Percentiles rank a stretch among this genome's conserved stretches.
Evolutionary conservation across 1,284 basidiomycete genomes (phyloP).

Genomic region (Anthracocystis panici-leucophaei): DNA sequence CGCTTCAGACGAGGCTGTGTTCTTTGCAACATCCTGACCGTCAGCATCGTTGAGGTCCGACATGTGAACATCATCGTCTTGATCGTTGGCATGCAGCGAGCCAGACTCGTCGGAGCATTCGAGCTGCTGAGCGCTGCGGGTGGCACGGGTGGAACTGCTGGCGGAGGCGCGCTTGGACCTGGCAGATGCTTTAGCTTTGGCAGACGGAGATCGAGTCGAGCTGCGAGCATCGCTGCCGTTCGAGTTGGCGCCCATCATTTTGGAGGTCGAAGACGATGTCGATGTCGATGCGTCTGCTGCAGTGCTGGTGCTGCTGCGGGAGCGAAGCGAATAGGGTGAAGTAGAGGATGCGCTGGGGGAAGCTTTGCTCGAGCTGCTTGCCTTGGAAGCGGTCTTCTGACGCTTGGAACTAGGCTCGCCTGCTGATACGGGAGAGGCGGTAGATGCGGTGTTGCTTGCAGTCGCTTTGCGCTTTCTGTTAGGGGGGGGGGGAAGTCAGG

Average conservation of each 20-base stretch:
- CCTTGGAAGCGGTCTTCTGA: slow-evolving; percentile 23
- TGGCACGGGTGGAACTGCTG: slow-evolving; percentile 18
- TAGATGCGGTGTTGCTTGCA: slow-evolving; percentile 8
- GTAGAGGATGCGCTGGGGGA: slow-evolving; percentile 15
- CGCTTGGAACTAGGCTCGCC: slow-evolving; percentile 33
- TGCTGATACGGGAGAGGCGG: slow-evolving; percentile 12
- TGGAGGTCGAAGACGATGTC: slow-evolving; percentile 12
- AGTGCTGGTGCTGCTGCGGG: slow-evolving; percentile 20
- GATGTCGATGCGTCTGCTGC: not conserved
- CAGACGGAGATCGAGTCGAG: slow-evolving; percentile 19
- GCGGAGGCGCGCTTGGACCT: slow-evolving; percentile 31
- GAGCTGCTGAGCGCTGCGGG: slow-evolving; percentile 19
- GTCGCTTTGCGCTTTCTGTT: slow-evolving; percentile 36
- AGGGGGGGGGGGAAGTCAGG: not conserved
- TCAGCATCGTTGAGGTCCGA: slow-evolving; percentile 19
- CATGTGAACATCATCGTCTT: slow-evolving; percentile 35
- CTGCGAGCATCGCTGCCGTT: slow-evolving; percentile 18
- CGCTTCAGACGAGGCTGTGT: not conserved
- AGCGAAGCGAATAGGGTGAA: slow-evolving; percentile 39
- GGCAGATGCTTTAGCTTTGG: slow-evolving; percentile 21
- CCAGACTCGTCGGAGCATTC: slow-evolving; percentile 34
- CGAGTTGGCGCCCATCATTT: slow-evolving; percentile 31
- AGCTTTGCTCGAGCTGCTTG: slow-evolving; percentile 6
- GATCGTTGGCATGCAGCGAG: slow-evolving; percentile 3
- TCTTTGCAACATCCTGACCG: slow-evolving; percentile 6